phyloP scores from a whole-genome alignment of 179 eudicot genomes.

The Corrigiola litoralis region DNA sequence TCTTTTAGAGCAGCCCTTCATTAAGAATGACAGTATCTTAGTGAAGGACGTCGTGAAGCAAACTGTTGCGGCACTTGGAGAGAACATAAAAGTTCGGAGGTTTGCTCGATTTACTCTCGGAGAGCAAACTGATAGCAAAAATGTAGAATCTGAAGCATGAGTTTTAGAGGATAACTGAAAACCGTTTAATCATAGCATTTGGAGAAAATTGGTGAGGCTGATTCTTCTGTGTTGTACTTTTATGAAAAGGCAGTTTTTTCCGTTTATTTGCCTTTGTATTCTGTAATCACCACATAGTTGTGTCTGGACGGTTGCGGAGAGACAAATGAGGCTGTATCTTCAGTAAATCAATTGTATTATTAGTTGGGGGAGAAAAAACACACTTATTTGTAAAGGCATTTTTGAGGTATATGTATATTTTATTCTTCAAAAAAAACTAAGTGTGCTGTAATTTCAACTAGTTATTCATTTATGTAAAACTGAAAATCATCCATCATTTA shows the following conservation, averaged over 20 bases:
- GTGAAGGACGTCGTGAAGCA: slow-evolving; percentile 90
- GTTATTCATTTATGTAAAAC: neutral
- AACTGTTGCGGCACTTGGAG: slow-evolving; percentile 89
- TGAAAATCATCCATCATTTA: neutral
- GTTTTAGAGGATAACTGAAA: neutral
- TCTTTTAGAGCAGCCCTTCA: slow-evolving; percentile 78
- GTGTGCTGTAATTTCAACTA: neutral
- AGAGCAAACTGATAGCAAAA: slow-evolving; percentile 32
- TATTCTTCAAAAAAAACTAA: slow-evolving; percentile 4
- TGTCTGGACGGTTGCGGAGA: slow-evolving; percentile 11
- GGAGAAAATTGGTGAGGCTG: slow-evolving; percentile 14
- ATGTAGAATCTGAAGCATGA: slow-evolving; percentile 35
- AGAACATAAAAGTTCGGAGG: slow-evolving; percentile 83
- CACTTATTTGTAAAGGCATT: slow-evolving; percentile 15
- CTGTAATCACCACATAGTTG: slow-evolving; percentile 22
- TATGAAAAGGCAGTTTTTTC: slow-evolving; percentile 28
- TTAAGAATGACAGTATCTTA: slow-evolving; percentile 65
- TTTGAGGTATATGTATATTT: slow-evolving; percentile 19
- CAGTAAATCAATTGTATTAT: slow-evolving; percentile 14
- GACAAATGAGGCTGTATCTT: slow-evolving; percentile 11
- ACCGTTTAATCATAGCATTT: slow-evolving; percentile 10
- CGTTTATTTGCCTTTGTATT: slow-evolving; percentile 21
- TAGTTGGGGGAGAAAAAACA: slow-evolving; percentile 6
- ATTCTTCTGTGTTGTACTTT: slow-evolving; percentile 13
- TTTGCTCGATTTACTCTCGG: slow-evolving; percentile 81